phyloP scores from a whole-genome alignment of 164 flowering plant species.

The Houttuynia cordata region DNA sequence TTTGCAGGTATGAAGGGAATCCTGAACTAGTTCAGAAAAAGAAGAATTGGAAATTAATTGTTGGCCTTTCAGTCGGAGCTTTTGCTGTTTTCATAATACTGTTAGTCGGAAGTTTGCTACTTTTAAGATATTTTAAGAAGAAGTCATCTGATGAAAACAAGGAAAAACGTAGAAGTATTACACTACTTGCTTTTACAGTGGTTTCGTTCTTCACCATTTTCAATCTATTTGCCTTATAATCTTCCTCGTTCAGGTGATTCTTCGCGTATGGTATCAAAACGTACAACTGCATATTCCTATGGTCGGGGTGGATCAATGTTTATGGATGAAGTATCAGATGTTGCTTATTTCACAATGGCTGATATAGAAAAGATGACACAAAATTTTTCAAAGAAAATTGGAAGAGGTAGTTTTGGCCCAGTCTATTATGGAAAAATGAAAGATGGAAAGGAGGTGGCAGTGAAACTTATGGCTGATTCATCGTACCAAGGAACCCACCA shows the following conservation, averaged over 20 bases:
- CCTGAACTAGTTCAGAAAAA: constrained; percentile 32
- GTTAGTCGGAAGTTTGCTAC: constrained; percentile 31
- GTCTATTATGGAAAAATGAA: constrained; percentile 86
- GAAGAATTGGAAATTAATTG: constrained; percentile 30
- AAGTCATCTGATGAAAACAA: constrained; percentile 20
- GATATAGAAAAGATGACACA: constrained; percentile 73
- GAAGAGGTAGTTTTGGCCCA: constrained; percentile 92
- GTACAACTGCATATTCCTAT: constrained; percentile 30
- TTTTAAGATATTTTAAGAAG: constrained; percentile 20
- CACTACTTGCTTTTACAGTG: not conserved
- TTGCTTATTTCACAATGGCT: constrained; percentile 42
- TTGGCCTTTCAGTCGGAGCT: constrained; percentile 41
- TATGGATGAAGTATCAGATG: constrained; percentile 45
- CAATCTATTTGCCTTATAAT: not conserved
- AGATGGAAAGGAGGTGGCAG: constrained; percentile 89
- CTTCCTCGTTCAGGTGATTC: constrained; percentile 31
- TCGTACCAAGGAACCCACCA: constrained; percentile 66
- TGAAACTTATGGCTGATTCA: constrained; percentile 70
- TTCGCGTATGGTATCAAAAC: constrained; percentile 23
- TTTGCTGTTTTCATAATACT: constrained; percentile 32
- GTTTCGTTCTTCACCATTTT: not conserved
- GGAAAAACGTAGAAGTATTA: constrained; percentile 32
- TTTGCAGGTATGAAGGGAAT: constrained; percentile 59
- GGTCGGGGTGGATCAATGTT: constrained; percentile 31
- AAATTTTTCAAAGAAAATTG: constrained; percentile 55